Evolutionary conservation across 352 stramenopile genomes (phyloP).

Genomic region (Phytophthora syringae): DNA sequence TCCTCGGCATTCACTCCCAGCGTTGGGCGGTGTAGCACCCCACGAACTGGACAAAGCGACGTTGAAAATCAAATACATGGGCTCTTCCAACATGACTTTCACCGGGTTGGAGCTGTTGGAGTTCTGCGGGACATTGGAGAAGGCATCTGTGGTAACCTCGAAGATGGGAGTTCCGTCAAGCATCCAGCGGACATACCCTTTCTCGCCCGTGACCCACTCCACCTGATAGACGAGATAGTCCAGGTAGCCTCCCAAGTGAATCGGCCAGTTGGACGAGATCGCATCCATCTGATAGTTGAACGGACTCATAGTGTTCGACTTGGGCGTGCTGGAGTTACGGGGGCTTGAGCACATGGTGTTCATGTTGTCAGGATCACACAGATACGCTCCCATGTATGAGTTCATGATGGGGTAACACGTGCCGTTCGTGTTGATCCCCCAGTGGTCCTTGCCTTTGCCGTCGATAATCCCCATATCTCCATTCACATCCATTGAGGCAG

Average conservation of each 20-base stretch:
- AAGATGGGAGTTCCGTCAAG: slow-evolving; percentile 63
- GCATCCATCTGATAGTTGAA: slow-evolving; percentile 86
- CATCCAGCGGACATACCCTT: slow-evolving; percentile 78
- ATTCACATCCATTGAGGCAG: slow-evolving; percentile 52
- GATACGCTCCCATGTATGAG: slow-evolving; percentile 63
- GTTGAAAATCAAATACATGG: slow-evolving; percentile 95
- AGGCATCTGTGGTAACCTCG: slow-evolving; percentile 59
- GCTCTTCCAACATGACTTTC: slow-evolving; percentile 87
- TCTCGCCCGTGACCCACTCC: slow-evolving; percentile 73
- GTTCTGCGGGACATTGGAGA: slow-evolving; percentile 63
- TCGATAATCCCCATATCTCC: slow-evolving; percentile 47
- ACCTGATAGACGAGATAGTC: slow-evolving; percentile 73
- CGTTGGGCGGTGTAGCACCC: slow-evolving; percentile 68
- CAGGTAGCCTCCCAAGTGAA: slow-evolving; percentile 63
- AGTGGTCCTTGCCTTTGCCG: slow-evolving; percentile 38
- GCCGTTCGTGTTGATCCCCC: slow-evolving; percentile 71
- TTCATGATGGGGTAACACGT: slow-evolving; percentile 74
- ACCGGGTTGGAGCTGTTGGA: slow-evolving; percentile 48
- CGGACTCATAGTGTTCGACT: slow-evolving; percentile 62
- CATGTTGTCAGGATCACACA: slow-evolving; percentile 66
- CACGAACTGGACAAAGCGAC: slow-evolving; percentile 92
- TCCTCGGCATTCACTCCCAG: slow-evolving; percentile 53
- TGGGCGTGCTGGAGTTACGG: slow-evolving; percentile 39
- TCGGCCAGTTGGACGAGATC: slow-evolving; percentile 77
- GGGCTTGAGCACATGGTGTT: slow-evolving; percentile 44